Conservation (phyloP, 2,329 filamentous ascomycete species). For the Calonectria leucothoes region DNA sequence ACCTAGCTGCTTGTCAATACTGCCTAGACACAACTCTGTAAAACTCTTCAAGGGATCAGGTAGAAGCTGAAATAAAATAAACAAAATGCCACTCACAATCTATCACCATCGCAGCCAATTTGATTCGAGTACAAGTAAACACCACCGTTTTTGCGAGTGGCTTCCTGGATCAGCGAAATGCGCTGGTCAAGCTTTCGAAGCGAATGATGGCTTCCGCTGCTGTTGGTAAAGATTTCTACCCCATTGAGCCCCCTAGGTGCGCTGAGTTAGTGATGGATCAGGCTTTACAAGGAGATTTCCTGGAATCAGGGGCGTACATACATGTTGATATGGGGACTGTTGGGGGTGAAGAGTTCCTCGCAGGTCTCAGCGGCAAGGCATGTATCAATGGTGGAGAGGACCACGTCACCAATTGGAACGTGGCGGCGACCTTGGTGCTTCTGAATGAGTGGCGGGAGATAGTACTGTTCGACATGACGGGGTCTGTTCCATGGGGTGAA, state of each 20-base stretch:
- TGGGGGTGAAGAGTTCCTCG: slow-evolving; percentile 46
- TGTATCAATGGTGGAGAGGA: slow-evolving; percentile 53
- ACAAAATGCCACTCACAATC: too few species aligned
- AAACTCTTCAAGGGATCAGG: background rate
- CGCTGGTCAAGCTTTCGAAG: slow-evolving; percentile 68
- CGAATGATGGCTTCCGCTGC: slow-evolving; percentile 46
- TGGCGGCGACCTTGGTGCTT: slow-evolving; percentile 56
- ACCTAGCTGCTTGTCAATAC: slow-evolving; percentile 37
- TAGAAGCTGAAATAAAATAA: background rate
- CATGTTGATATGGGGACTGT: slow-evolving; percentile 27
- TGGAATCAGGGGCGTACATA: too few species aligned
- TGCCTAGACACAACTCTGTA: background rate
- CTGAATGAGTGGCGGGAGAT: slow-evolving; percentile 65
- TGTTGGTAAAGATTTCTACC: slow-evolving; percentile 79
- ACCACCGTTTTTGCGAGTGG: background rate
- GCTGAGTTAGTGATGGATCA: background rate
- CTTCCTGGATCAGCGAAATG: slow-evolving; percentile 60
- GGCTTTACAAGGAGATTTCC: background rate
- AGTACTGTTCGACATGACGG: slow-evolving; percentile 49
- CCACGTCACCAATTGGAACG: slow-evolving; percentile 54
- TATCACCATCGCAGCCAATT: background rate
- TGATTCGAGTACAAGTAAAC: background rate
- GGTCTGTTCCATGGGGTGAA: slow-evolving; percentile 55
- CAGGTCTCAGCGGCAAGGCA: slow-evolving; percentile 54
- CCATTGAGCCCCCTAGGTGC: slow-evolving; percentile 59